Percentiles rank a stretch among this genome's conserved stretches.
These are phyloP conservation scores for Podaxis sp. DNA, from an alignment of 768 basidiomycete species.

Conservation along the genomic window DNA sequence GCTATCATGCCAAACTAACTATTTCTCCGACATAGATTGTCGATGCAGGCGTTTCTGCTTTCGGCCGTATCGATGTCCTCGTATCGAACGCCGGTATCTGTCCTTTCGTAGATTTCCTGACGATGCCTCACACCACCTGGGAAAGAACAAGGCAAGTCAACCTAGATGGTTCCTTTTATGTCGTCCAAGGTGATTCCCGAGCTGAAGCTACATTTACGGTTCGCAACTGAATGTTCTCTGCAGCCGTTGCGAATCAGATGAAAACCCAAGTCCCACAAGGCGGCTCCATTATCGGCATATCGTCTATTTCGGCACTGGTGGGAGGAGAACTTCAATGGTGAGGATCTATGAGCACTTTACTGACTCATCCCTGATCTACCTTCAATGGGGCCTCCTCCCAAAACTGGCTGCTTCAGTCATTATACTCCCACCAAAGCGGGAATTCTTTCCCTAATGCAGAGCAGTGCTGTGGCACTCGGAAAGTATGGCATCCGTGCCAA, in stretches of 20 bases:
- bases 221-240: not conserved
- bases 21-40: constrained; percentile 48
- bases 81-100: constrained; percentile 60
- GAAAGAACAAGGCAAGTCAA: constrained; percentile 66
- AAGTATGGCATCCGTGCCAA: constrained; percentile 73
- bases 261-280: constrained; percentile 62
- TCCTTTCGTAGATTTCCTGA: constrained; percentile 72
- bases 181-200: constrained; percentile 47
- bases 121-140: constrained; percentile 61
- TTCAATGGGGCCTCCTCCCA: not conserved
- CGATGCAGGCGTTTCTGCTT: constrained; percentile 48
- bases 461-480: constrained; percentile 72
- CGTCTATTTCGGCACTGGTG: constrained; percentile 76
- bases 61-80: constrained; percentile 57
- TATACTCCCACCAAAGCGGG: constrained; percentile 82
- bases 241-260: constrained; percentile 75
- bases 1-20: not conserved
- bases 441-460: constrained; percentile 75
- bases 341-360: constrained; percentile 6
- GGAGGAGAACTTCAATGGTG: constrained; percentile 70
- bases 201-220: not conserved
- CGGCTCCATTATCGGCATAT: constrained; percentile 71
- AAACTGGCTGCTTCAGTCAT: constrained; percentile 35
- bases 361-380: constrained; percentile 1
- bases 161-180: constrained; percentile 71